Conservation (phyloP, 176 grass and related monocot species). For the Triticum monococcum region DNA sequence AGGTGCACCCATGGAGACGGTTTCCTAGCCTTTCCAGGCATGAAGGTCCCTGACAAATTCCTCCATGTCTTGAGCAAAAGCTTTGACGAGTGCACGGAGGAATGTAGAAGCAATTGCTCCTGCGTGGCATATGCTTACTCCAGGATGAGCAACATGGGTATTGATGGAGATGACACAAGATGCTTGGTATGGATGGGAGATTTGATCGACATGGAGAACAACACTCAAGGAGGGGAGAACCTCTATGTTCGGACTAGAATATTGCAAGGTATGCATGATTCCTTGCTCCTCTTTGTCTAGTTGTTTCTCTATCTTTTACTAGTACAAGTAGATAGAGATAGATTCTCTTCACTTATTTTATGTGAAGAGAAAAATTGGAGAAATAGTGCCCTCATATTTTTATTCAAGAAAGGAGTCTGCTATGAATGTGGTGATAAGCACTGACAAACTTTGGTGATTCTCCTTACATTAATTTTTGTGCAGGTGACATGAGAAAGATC, state of each 20-base stretch:
- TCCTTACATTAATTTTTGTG: slow-evolving; percentile 5
- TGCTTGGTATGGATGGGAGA: slow-evolving; percentile 51
- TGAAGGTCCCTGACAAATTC: slow-evolving; percentile 43
- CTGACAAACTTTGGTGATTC: neutral
- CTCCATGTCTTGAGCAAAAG: slow-evolving; percentile 19
- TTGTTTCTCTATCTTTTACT: neutral
- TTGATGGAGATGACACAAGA: slow-evolving; percentile 24
- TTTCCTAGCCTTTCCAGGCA: neutral
- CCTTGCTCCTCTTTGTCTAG: neutral
- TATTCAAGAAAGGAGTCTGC: neutral
- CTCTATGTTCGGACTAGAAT: slow-evolving; percentile 30
- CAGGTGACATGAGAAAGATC: slow-evolving; percentile 12
- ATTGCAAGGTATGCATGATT: slow-evolving; percentile 10
- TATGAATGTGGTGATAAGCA: neutral
- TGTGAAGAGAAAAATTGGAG: neutral
- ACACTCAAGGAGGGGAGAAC: slow-evolving; percentile 21
- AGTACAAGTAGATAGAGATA: neutral
- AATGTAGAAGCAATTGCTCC: slow-evolving; percentile 52
- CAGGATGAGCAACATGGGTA: slow-evolving; percentile 22
- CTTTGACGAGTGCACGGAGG: slow-evolving; percentile 34
- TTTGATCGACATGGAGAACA: slow-evolving; percentile 40
- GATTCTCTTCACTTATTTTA: neutral
- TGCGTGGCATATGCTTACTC: slow-evolving; percentile 60
- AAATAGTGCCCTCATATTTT: neutral
- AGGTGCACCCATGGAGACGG: slow-evolving; percentile 10